phyloP scores from a whole-genome alignment of 176 grass and related monocot genomes.

The Hyparrhenia diplandra region DNA sequence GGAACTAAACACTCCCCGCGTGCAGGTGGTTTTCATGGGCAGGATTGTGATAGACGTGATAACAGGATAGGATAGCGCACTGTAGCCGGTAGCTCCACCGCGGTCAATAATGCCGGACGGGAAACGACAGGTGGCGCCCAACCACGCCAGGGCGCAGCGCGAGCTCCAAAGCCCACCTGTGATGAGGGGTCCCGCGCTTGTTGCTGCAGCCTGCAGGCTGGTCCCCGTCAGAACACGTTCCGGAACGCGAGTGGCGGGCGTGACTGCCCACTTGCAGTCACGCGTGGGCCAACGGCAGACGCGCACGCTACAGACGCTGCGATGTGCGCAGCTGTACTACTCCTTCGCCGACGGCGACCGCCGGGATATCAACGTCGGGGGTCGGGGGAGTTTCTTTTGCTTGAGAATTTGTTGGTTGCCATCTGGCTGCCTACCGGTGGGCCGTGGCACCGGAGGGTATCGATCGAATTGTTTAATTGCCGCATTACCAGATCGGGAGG shows the following conservation, averaged over 20 bases:
- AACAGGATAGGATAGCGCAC: not conserved
- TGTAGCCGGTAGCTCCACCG: not conserved
- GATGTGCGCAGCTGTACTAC: no score
- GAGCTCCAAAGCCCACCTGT: not conserved
- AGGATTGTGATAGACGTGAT: not conserved
- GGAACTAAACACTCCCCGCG: no score
- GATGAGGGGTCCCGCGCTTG: not conserved
- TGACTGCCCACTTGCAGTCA: no score
- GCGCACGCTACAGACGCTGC: no score
- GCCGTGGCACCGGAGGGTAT: not conserved
- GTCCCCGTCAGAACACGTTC: no score
- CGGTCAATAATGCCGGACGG: not conserved
- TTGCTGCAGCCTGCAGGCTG: no score
- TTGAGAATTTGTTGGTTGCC: not conserved
- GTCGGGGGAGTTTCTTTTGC: not conserved
- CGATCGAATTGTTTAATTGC: not conserved
- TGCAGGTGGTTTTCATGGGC: not conserved
- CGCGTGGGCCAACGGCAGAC: no score
- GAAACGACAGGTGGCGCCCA: not conserved
- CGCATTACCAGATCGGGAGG: not conserved
- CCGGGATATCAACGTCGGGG: not conserved
- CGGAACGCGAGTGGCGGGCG: no score
- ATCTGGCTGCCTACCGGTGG: not conserved
- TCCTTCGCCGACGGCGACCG: no score
- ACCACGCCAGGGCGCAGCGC: not conserved